These are phyloP conservation scores for Nigrospora osmanthi DNA, from an alignment of 2,329 filamentous ascomycete species.

Conservation along the genomic window DNA sequence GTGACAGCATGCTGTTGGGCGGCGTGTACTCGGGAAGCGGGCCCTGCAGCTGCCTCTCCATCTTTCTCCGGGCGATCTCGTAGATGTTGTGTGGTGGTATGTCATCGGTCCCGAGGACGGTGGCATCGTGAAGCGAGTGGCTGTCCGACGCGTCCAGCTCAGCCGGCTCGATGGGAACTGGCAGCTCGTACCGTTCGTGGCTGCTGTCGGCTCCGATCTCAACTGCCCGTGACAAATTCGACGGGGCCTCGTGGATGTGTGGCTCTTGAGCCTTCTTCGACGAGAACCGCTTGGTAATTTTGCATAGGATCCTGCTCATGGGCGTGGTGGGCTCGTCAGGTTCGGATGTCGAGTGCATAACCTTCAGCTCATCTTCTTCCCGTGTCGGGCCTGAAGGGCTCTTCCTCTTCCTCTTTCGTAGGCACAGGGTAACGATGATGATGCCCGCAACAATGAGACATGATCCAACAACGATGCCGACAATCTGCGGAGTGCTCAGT, in stretches of 20 bases:
- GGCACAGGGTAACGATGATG: slow-evolving; percentile 19
- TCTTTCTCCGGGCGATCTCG: slow-evolving; percentile 40
- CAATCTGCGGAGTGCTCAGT: slow-evolving; percentile 32
- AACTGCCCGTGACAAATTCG: slow-evolving; percentile 23
- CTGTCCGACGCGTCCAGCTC: slow-evolving; percentile 40
- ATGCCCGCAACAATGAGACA: slow-evolving; percentile 24
- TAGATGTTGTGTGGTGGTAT: slow-evolving; percentile 36
- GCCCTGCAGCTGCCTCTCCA: slow-evolving; percentile 42
- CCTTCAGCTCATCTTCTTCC: slow-evolving; percentile 26
- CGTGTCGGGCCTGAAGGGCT: slow-evolving; percentile 10
- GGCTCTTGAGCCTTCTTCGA: slow-evolving; percentile 22
- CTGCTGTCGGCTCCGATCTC: slow-evolving; percentile 34
- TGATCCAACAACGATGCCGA: slow-evolving; percentile 37
- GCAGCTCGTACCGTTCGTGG: slow-evolving; percentile 44
- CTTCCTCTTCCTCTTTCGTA: slow-evolving; percentile 21
- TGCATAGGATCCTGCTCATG: slow-evolving; percentile 32
- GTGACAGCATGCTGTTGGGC: slow-evolving; percentile 26
- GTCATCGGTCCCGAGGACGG: slow-evolving; percentile 31
- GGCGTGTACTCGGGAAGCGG: slow-evolving; percentile 41
- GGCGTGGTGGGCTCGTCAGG: slow-evolving; percentile 26
- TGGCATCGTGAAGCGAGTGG: slow-evolving; percentile 27
- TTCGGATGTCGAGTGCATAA: slow-evolving; percentile 25
- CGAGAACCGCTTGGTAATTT: slow-evolving; percentile 24
- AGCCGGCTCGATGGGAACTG: slow-evolving; percentile 34
- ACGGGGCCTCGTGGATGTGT: slow-evolving; percentile 14